phyloP scores from a whole-genome alignment of 1,139 yeast genomes.

The Protomyces inundatus region DNA sequence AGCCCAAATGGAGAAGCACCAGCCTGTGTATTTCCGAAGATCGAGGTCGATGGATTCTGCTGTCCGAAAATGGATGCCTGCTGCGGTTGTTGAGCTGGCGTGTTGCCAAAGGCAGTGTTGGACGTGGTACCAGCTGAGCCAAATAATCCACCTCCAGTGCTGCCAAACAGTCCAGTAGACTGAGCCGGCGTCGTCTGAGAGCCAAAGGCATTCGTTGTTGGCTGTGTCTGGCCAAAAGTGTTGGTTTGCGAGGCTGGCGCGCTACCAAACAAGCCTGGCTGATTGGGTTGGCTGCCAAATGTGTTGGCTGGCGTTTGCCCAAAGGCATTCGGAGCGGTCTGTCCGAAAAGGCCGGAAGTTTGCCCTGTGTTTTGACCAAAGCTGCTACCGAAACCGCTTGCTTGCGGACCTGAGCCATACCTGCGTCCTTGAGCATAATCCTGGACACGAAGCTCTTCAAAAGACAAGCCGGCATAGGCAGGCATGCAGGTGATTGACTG shows the following conservation, averaged over 20 bases:
- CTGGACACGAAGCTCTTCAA: conserved; percentile 82
- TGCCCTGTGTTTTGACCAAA: neutral
- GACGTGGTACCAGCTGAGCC: conserved; percentile 33
- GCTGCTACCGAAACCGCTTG: conserved; percentile 35
- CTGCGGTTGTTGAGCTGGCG: conserved; percentile 29
- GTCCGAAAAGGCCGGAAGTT: conserved; percentile 6
- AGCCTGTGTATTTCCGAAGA: conserved; percentile 31
- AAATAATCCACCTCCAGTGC: neutral
- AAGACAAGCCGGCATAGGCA: conserved; percentile 71
- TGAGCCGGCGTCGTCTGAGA: neutral
- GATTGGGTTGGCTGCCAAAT: conserved; percentile 21
- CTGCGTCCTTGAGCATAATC: conserved; percentile 78
- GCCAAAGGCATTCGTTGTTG: conserved; percentile 37
- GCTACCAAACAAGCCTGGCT: conserved; percentile 6
- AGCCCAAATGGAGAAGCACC: conserved; percentile 33
- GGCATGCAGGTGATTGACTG: conserved; percentile 86
- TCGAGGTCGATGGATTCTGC: conserved; percentile 27
- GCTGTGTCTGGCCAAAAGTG: conserved; percentile 21
- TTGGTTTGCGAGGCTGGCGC: conserved; percentile 9
- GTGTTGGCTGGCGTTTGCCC: conserved; percentile 30
- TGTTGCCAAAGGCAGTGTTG: conserved; percentile 34
- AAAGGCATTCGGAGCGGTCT: conserved; percentile 24
- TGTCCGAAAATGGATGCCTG: conserved; percentile 39
- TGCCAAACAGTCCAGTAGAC: neutral
- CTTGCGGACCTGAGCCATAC: conserved; percentile 42